A percentile compares a stretch with the other conserved stretches of the same genome.
Conservation (phyloP, 176 grass and related monocot species). For the Avena sativa region DNA sequence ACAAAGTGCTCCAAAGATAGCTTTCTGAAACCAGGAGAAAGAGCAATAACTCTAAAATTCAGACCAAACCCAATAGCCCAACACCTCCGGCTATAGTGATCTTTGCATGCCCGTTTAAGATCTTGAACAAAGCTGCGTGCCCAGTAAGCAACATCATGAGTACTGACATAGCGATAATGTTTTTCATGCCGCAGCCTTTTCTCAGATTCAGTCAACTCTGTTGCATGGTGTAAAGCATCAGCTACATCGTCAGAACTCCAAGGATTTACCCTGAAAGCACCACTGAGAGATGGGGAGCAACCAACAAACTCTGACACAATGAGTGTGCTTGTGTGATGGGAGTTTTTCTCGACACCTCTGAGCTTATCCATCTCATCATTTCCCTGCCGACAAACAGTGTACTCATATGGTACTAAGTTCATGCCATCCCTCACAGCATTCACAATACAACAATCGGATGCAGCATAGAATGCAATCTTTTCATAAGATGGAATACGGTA, state of each 20-base stretch:
- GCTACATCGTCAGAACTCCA: neutral
- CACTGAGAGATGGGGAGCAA: constrained; percentile 12
- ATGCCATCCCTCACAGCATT: constrained; percentile 17
- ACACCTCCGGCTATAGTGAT: constrained; percentile 1
- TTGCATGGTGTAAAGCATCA: neutral
- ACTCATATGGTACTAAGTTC: constrained; percentile 13
- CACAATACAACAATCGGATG: neutral
- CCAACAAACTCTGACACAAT: constrained; percentile 13
- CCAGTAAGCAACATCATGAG: constrained; percentile 10
- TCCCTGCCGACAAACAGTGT: neutral
- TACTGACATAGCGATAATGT: constrained; percentile 1
- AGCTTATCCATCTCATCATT: constrained; percentile 12
- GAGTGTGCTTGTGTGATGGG: neutral
- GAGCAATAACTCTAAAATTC: constrained; percentile 10
- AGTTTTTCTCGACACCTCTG: neutral
- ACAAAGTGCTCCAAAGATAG: neutral
- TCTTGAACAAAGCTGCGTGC: constrained; percentile 7
- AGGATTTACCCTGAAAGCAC: constrained; percentile 14
- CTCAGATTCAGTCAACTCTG: neutral
- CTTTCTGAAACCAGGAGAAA: neutral
- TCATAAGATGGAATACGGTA: neutral
- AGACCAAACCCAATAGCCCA: constrained; percentile 20
- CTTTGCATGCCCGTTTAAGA: constrained; percentile 1
- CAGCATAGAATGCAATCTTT: constrained; percentile 7
- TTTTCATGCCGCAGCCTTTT: constrained; percentile 5